Evolutionary conservation across 768 basidiomycete species (phyloP).

Genomic region (Aureoboletus auriporus): DNA sequence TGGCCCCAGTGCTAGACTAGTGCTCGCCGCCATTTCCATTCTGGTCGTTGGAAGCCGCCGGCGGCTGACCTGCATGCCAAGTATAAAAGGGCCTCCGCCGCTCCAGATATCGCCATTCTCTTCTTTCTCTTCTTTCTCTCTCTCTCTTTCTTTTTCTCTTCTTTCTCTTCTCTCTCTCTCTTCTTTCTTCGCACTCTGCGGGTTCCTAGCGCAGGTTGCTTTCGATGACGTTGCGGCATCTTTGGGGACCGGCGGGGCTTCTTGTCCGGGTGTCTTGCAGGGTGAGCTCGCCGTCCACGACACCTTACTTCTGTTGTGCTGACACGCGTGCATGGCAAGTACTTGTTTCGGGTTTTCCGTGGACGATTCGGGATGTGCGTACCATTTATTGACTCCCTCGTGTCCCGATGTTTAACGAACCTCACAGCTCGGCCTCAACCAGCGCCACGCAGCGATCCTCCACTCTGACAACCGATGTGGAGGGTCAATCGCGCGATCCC

Average conservation of each 20-base stretch:
- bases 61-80: too few relatives aligned
- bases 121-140: too few relatives aligned
- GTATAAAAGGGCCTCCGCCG: neutral
- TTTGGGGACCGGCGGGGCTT: neutral
- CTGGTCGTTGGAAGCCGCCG: too few relatives aligned
- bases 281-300: neutral
- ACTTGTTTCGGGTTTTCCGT: neutral
- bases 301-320: neutral
- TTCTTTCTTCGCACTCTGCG: constrained; percentile 1
- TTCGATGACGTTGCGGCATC: neutral
- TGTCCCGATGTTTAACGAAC: neutral
- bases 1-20: too few relatives aligned
- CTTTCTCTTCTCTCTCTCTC: neutral
- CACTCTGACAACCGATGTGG: neutral
- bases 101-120: neutral
- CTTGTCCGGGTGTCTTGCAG: neutral
- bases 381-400: neutral
- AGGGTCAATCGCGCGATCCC: neutral
- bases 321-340: neutral
- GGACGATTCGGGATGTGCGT: constrained; percentile 2
- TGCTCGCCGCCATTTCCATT: too few relatives aligned
- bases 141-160: too few relatives aligned
- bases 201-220: neutral
- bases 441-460: neutral
- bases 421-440: neutral